Conservation (phyloP, 257 asterid genomes). For the Parsonsia alboflavescens region DNA sequence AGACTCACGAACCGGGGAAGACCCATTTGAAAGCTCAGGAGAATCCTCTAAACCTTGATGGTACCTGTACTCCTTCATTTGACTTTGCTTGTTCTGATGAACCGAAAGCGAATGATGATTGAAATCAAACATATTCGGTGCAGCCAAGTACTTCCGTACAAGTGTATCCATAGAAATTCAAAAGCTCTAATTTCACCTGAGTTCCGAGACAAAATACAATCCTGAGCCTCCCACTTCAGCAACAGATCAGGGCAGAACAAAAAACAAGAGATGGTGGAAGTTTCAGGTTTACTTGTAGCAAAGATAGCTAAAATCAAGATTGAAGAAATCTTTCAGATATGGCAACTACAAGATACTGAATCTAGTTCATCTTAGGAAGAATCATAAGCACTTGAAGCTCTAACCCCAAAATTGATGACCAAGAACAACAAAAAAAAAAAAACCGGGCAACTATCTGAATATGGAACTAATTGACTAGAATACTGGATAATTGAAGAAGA, state of each 20-base stretch:
- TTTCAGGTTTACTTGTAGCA: too few relatives aligned
- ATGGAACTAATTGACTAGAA: neutral
- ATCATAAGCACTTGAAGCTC: neutral
- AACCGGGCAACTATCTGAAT: neutral
- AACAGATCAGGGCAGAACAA: neutral
- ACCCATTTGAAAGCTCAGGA: conserved; percentile 2
- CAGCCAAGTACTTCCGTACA: conserved; percentile 4
- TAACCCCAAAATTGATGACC: neutral
- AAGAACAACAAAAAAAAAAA: neutral
- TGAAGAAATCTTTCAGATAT: neutral
- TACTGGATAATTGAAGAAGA: neutral
- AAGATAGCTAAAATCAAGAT: neutral
- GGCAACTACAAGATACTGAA: neutral
- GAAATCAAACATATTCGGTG: conserved; percentile 4
- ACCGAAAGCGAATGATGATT: neutral
- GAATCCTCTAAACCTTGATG: conserved; percentile 9
- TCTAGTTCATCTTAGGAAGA: neutral
- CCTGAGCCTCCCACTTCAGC: neutral
- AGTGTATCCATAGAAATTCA: conserved; percentile 11
- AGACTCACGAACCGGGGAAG: conserved; percentile 5
- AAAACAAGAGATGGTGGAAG: neutral
- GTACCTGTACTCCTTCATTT: neutral
- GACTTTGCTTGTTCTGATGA: neutral
- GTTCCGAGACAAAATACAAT: neutral
- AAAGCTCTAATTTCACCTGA: neutral